Conservation (phyloP, 2,329 filamentous ascomycete genomes). For the Ceratocystis harringtonii region DNA sequence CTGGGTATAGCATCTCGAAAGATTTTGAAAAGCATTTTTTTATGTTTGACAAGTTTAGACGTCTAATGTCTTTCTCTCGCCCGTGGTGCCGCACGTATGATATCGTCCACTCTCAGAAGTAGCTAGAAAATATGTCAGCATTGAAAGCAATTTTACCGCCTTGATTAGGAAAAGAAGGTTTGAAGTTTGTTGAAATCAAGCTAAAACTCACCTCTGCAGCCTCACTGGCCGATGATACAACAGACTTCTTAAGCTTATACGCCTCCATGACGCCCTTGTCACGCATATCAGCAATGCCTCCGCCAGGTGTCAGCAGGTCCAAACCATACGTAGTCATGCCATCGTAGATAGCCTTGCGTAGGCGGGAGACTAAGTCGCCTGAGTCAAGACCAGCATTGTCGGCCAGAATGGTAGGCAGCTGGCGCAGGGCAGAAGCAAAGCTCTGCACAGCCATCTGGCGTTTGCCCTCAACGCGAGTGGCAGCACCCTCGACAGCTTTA, state of each 20-base stretch:
- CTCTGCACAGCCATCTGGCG: constrained; percentile 84
- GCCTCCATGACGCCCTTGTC: constrained; percentile 91
- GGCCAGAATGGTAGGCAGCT: constrained; percentile 89
- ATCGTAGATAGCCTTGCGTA: constrained; percentile 89
- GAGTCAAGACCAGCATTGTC: constrained; percentile 96
- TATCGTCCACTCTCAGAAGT: constrained; percentile 88
- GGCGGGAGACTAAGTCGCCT: constrained; percentile 76
- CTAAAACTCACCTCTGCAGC: constrained; percentile 69
- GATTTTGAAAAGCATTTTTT: constrained; percentile 21
- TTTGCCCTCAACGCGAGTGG: constrained; percentile 91
- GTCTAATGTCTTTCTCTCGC: constrained; percentile 56
- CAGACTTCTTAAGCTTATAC: constrained; percentile 97
- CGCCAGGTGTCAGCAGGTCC: constrained; percentile 76
- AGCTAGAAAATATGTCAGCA: constrained; percentile 39
- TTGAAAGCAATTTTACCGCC: background rate
- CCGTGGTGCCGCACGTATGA: constrained; percentile 84
- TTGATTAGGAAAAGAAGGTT: background rate
- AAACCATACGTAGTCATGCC: constrained; percentile 85
- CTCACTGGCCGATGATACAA: constrained; percentile 90
- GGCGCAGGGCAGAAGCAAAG: constrained; percentile 77
- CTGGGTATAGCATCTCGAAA: background rate
- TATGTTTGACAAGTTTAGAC: constrained; percentile 25
- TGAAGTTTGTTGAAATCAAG: background rate
- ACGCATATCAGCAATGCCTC: constrained; percentile 89
- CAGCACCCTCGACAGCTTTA: constrained; percentile 87